Evolutionary conservation across 495 filamentous ascomycete species (phyloP), one percentile per base, ranked within the genome.

Genomic region (Gamarada debralockiae): DNA sequence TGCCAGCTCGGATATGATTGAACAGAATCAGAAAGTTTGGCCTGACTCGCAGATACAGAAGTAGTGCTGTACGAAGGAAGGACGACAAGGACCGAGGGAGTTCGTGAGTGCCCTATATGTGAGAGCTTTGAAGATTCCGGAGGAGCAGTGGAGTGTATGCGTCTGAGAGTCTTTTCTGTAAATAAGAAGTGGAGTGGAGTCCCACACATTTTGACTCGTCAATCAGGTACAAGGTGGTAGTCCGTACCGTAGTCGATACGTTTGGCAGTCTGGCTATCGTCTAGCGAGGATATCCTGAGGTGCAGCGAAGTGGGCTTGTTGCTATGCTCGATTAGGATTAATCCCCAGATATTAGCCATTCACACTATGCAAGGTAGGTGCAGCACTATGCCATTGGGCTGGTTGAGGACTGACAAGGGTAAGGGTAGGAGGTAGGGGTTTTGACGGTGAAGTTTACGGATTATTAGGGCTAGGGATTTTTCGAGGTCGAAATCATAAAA

Each of bases 321-420:
- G 18, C 53, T 55, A 55, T 38, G 7, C 53, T 40, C 9, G 14
- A 43, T 49, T 0, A 25, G 37, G 53, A 13, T 44, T 50, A 55
- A n/a, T 41, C 52, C 53, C 53, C 53, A 56, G 48, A 50, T 50
- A 45, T 55, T 56, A 56, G 47, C 53, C 53, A 39, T 51, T 51
- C 52, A 50, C 46, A 50, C 46, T 22, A 38, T 25, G 42, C 53
- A 56, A 33, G 53, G 53, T 45, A 37, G 45, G 42, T 39, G 53
- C 53, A 56, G 45, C 38, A 45, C 50, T 45, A 53, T 46, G 40
- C 40, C 17, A 43, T 42, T 50, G 53, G 38, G 34, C 45, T 42
- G 37, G 49, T 36, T 23, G 24, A 24, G 50, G 29, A 14, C 7
- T 13, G 34, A 9, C 31, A 15, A 21, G 24, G 48, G 6, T 10